phyloP scores from a whole-genome alignment of 768 basidiomycete species.

The Lentinus brumalis region DNA sequence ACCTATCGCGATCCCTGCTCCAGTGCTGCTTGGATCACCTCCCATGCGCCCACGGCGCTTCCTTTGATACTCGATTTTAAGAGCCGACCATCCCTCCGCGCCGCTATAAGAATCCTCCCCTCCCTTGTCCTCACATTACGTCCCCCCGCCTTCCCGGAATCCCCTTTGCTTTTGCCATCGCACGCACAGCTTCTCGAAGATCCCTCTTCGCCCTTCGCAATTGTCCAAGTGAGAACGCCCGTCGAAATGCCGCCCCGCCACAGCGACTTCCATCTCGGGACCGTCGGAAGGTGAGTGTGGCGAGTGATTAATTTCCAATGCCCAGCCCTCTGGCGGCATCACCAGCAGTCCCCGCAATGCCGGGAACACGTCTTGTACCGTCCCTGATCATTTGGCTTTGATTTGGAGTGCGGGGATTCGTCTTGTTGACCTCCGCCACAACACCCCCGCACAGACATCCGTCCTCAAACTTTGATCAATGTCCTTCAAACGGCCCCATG shows the following conservation, averaged over 20 bases:
- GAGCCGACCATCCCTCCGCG: slow-evolving; percentile 13
- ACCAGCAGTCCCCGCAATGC: no score
- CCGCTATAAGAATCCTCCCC: slow-evolving; percentile 8
- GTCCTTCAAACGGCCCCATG: no score
- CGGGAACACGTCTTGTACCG: background rate
- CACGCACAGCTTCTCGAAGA: background rate
- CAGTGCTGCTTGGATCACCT: slow-evolving; percentile 1
- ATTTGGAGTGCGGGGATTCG: background rate
- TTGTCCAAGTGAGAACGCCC: background rate
- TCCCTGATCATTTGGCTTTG: background rate
- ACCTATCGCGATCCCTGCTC: background rate
- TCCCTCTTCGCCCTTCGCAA: background rate
- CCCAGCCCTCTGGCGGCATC: background rate
- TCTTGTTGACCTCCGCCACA: slow-evolving; percentile 14
- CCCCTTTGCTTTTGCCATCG: background rate
- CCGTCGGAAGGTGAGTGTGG: slow-evolving; percentile 17
- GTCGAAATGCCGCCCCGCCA: slow-evolving; percentile 9
- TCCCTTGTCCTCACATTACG: slow-evolving; percentile 1
- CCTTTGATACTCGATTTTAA: slow-evolving; percentile 5
- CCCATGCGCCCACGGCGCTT: slow-evolving; percentile 14
- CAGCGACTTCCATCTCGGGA: background rate
- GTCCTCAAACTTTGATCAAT: background rate
- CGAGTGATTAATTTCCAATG: background rate
- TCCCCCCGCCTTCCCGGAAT: slow-evolving; percentile 1
- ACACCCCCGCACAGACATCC: background rate